These are phyloP conservation scores for Penicillium turbatum DNA, from an alignment of 495 filamentous ascomycete genomes.

Conservation along the genomic window DNA sequence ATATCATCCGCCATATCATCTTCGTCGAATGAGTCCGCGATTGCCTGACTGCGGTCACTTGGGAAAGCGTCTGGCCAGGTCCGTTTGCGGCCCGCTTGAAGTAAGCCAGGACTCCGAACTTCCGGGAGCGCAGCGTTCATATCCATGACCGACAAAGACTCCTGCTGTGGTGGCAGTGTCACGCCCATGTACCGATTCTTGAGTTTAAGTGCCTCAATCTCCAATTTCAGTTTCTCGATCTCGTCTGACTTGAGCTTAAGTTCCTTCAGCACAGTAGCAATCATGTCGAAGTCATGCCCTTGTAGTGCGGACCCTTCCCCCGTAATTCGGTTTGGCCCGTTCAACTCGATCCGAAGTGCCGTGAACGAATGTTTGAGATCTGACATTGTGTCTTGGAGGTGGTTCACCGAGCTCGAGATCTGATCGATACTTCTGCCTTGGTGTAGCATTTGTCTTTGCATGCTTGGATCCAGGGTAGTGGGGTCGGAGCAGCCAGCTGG, in stretches of 20 bases:
- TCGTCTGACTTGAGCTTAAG: conserved; percentile 44
- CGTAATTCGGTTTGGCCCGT: conserved; percentile 25
- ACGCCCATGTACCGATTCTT: conserved; percentile 39
- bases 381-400: conserved; percentile 44
- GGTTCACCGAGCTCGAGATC: conserved; percentile 43
- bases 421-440: conserved; percentile 43
- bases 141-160: background rate
- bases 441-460: conserved; percentile 40
- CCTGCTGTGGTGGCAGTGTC: conserved; percentile 15
- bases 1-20: conserved; percentile 35
- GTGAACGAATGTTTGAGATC: conserved; percentile 45
- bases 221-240: conserved; percentile 44
- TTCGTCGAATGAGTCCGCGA: conserved; percentile 41
- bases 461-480: conserved; percentile 15
- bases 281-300: conserved; percentile 37
- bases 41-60: conserved; percentile 21
- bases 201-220: conserved; percentile 43
- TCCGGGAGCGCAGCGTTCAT: conserved; percentile 26
- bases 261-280: conserved; percentile 43
- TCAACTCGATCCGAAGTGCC: conserved; percentile 41
- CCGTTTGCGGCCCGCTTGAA: conserved; percentile 39
- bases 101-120: conserved; percentile 37
- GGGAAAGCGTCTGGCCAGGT: conserved; percentile 33
- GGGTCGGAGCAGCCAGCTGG: conserved; percentile 23
- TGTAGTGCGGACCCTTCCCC: conserved; percentile 13